Evolutionary conservation across 495 filamentous ascomycete species (phyloP).

Genomic region (Eremomyces bilateralis): DNA sequence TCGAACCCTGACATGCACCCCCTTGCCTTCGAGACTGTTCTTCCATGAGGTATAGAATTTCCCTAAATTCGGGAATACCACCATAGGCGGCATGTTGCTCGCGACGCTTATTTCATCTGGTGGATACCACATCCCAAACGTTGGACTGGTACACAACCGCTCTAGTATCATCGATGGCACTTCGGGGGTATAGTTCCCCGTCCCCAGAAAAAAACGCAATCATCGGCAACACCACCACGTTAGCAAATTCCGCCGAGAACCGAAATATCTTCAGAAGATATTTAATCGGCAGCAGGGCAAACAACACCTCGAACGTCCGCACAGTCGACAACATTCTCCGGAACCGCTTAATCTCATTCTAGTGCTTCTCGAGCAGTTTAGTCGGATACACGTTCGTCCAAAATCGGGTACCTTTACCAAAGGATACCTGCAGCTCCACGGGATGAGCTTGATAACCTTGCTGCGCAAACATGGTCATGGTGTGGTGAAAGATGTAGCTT

Average conservation of each 20-base stretch:
- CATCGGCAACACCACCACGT: constrained; percentile 51
- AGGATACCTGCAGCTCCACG: constrained; percentile 49
- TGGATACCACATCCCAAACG: constrained; percentile 59
- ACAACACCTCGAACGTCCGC: constrained; percentile 44
- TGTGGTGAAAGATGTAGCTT: constrained; percentile 60
- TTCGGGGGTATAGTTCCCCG: constrained; percentile 49
- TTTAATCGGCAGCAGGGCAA: constrained; percentile 55
- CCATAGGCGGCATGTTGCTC: constrained; percentile 57
- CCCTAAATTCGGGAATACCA: constrained; percentile 55
- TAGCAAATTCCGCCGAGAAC: constrained; percentile 53
- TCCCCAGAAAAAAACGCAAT: constrained; percentile 56
- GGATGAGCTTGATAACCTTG: constrained; percentile 46
- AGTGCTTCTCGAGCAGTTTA: constrained; percentile 36
- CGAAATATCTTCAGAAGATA: constrained; percentile 44
- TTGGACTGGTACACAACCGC: constrained; percentile 51
- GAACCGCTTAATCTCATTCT: constrained; percentile 44
- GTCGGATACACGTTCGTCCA: constrained; percentile 71
- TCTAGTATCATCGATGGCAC: constrained; percentile 57
- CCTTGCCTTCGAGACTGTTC: constrained; percentile 33
- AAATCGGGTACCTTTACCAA: constrained; percentile 56
- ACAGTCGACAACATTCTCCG: constrained; percentile 41
- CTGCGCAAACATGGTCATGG: constrained; percentile 50
- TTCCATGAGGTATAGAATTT: constrained; percentile 52
- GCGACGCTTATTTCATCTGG: constrained; percentile 36
- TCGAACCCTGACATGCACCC: constrained; percentile 40